phyloP scores from a whole-genome alignment of 345 rosid species.

The Syzygium aromaticum region DNA sequence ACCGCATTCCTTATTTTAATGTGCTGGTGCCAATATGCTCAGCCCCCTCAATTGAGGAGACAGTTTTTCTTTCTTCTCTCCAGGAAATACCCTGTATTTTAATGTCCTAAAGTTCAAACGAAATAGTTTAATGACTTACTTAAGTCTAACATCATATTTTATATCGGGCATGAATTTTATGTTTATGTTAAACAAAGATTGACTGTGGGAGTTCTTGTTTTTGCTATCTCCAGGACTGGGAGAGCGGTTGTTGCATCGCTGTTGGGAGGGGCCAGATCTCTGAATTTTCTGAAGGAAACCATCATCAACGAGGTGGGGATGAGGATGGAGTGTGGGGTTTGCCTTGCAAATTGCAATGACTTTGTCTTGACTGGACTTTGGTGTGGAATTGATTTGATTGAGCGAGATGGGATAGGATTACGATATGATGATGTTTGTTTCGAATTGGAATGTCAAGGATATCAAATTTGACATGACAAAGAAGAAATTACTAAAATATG shows the following conservation, averaged over 20 bases:
- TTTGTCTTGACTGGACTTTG: background rate
- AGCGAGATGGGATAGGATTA: background rate
- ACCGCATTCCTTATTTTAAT: too few species aligned
- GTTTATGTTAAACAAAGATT: background rate
- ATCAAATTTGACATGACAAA: background rate
- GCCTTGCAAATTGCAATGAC: background rate
- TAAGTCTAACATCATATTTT: background rate
- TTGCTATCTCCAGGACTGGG: background rate
- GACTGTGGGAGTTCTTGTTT: background rate
- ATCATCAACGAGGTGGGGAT: background rate
- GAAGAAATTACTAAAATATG: background rate
- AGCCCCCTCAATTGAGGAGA: too few species aligned
- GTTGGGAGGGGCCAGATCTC: background rate
- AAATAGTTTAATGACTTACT: too few species aligned
- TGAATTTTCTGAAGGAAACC: background rate
- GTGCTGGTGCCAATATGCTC: too few species aligned
- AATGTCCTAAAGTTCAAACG: too few species aligned
- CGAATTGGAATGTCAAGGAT: background rate
- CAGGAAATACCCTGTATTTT: too few species aligned
- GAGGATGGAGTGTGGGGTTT: background rate
- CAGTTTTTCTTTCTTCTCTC: too few species aligned
- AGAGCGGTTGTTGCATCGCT: background rate
- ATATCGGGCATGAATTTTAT: background rate
- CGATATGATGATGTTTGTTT: fast-evolving
- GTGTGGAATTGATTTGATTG: background rate